Base-by-base conservation (phyloP, 805 yeast genomes). In the Candida oleophila region DNA sequence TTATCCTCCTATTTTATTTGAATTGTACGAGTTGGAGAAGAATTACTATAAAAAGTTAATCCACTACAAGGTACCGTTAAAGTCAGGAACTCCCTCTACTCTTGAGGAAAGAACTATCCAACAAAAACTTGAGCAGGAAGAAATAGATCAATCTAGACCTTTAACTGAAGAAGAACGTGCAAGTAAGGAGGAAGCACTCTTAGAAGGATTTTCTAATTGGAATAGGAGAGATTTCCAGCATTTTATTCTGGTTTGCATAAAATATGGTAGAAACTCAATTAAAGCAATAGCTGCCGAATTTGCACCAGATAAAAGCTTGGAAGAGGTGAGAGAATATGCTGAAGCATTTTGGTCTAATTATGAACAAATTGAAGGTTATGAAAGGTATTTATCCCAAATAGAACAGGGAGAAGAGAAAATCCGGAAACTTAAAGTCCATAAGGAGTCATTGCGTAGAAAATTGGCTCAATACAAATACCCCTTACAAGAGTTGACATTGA, bases 361-460 rank as follows among this genome's bases (percentile, higher is more conserved):
- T 58, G 74, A 79, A 42, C 87, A 84, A 54, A 85, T 94, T 51
- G 98, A 92, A 30, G 96, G 96, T 9, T 85, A 84, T 65, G 99
- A 94, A 54, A 79, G 88, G 52, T 89, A 85, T 64, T 67, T 91
- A 45, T 72, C 77, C 16, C 92, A 84, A 56, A 89, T 94, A 50
- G 96, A 90, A 59, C 76, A 79, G 3, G 99, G 98, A 14, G 98
- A 94, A 61, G 96, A 90, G 50, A 86, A 80, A 62, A 77, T 87
- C 21, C 72, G 81, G 41, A 82, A 80, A 56, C 61, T 77, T 8
- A 78, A 77, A 55, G 68, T 82, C 28, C 97, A 90, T 58, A 87
- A 83, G 61, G 96, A 88, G 64, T 78, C 89, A 16, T 71, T 94
- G 46, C 79, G 91, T 57, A 73, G 85, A 50, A 91, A 92, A 63